Percentiles rank a stretch among this genome's conserved stretches.
phyloP scores from a whole-genome alignment of 305 asterid genomes.

The Vinca major region DNA sequence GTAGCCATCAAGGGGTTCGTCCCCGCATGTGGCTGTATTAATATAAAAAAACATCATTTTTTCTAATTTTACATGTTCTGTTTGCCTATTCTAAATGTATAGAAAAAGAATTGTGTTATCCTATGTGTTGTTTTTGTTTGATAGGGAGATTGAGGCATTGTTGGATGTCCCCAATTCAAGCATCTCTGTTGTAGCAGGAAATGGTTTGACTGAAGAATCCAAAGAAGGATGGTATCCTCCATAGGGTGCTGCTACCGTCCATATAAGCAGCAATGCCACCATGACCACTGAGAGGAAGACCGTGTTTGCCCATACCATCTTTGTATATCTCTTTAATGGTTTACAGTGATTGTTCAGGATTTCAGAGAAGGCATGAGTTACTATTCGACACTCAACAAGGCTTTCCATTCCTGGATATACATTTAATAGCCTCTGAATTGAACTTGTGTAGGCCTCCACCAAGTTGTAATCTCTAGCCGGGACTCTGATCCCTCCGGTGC shows the following conservation, averaged over 20 bases:
- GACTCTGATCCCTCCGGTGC: constrained; percentile 62
- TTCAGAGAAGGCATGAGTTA: constrained; percentile 46
- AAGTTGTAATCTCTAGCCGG: constrained; percentile 31
- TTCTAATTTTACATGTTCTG: constrained; percentile 10
- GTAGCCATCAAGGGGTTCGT: constrained; percentile 22
- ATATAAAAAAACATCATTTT: constrained; percentile 11
- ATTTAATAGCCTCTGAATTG: constrained; percentile 53
- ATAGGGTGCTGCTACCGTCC: constrained; percentile 36
- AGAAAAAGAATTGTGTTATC: not conserved
- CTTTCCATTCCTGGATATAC: constrained; percentile 68
- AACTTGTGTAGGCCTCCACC: constrained; percentile 41
- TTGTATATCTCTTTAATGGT: constrained; percentile 45
- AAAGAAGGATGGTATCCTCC: constrained; percentile 23
- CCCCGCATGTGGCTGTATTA: constrained; percentile 19
- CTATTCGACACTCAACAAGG: constrained; percentile 61
- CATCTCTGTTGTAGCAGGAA: constrained; percentile 14
- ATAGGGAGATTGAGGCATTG: constrained; percentile 11
- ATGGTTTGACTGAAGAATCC: constrained; percentile 50
- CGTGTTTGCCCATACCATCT: constrained; percentile 49
- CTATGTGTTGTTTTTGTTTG: not conserved
- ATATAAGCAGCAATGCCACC: constrained; percentile 44
- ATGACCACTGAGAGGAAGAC: constrained; percentile 50
- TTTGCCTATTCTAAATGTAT: constrained; percentile 8
- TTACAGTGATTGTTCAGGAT: constrained; percentile 50
- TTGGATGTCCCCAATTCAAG: constrained; percentile 30